A percentile compares a stretch with the other conserved stretches of the same genome.
Evolutionary conservation across 2,329 filamentous ascomycete genomes (phyloP).

Genomic region (Pseudophaeomoniella oleicola): DNA sequence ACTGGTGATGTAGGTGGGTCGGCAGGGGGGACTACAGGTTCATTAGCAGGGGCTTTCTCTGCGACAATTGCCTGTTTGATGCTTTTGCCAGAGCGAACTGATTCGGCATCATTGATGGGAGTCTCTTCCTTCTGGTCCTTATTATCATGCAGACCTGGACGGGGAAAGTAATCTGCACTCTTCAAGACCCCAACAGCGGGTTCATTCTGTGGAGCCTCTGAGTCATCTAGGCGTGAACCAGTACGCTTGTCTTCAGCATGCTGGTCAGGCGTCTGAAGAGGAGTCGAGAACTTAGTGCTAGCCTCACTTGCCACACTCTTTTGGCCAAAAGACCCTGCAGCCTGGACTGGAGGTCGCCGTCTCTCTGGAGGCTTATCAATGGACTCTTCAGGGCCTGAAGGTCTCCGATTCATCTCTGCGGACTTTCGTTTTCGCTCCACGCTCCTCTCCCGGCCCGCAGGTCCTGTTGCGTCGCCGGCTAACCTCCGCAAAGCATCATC

Average conservation of each 20-base stretch:
- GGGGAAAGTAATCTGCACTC: background rate
- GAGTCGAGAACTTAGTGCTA: slow-evolving; percentile 18
- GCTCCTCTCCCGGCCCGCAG: background rate
- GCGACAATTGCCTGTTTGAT: background rate
- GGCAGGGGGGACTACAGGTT: slow-evolving; percentile 6
- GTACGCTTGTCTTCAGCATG: background rate
- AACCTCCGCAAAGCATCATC: slow-evolving; percentile 3
- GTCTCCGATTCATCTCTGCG: background rate
- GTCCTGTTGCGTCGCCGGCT: background rate
- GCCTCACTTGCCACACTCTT: slow-evolving; percentile 15
- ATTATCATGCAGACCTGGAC: background rate
- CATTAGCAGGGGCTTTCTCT: slow-evolving; percentile 5
- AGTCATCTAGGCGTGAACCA: slow-evolving; percentile 3
- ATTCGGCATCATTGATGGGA: background rate
- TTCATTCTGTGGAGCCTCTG: background rate
- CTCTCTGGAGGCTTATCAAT: slow-evolving; percentile 14
- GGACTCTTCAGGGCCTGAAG: background rate
- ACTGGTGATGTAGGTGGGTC: slow-evolving; percentile 18
- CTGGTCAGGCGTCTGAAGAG: slow-evolving; percentile 19
- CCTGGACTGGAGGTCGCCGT: slow-evolving; percentile 18
- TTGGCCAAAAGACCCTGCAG: slow-evolving; percentile 13
- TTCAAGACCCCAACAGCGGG: background rate
- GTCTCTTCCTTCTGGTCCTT: background rate
- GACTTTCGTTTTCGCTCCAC: background rate
- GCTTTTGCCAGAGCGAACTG: background rate